Evolutionary conservation across 2,329 filamentous ascomycete species (phyloP), one percentile per base, ranked within the genome.

Genomic region (Ophiostoma pallidulum): DNA sequence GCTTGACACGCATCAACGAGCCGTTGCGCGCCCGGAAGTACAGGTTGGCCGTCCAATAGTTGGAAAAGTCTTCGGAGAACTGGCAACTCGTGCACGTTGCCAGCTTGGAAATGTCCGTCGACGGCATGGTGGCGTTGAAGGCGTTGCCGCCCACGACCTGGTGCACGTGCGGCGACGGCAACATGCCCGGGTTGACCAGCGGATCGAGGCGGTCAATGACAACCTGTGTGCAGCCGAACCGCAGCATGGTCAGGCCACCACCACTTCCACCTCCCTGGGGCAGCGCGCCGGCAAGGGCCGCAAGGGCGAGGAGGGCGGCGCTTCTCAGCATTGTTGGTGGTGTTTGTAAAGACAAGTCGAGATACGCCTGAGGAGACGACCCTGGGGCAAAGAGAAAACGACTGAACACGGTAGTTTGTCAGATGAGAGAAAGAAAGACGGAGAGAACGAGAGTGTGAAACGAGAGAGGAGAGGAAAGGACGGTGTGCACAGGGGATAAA

Each of bases 1-100:
- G 58, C 56, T 58, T 65, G 60, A 60, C 49, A 47, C 65, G 59
- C 55, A 65, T 65, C 51, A 57, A 66, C 8, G 60, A 59, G 36
- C 61, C 61, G 54, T 64, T 64, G 32, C 57, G 54, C 20, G 62
- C 62, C 54, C 59, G 60, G 48, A 52, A 52, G 47, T 50, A 52
- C 18, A 52, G 48, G 47, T 48, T 49, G 20, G 50, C 50, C 22
- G 51, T 52, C 51, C 51, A 52, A 48, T 50, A 52, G 51, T 52
- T 52, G 24, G 45, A 48, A 12, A 50, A 47, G 31, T 52, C 47
- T 41, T 50, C 50, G 10, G 36, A 41, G 45, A 52, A 52, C 48
- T 52, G 36, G 48, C 51, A 52, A 5, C 44, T 42, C 12, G 48
- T 52, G 48, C 48, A 52, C 8, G 47, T 48, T 6, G 51, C 51